Base-by-base conservation (phyloP, 2,329 filamentous ascomycete species). In the Ustulina deusta region DNA sequence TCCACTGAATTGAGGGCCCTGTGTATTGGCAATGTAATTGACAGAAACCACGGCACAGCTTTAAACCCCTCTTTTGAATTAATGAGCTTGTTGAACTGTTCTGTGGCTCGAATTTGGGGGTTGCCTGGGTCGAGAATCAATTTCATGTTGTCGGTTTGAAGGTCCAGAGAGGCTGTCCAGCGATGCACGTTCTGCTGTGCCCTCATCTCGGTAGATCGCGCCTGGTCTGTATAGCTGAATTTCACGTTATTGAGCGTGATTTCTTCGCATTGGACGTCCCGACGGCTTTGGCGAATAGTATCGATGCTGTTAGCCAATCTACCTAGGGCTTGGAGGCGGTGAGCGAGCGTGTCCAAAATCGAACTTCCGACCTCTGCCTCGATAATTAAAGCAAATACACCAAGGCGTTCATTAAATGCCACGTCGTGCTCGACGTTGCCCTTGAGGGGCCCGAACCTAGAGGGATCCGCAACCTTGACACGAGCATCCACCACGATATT, bases 271-370 rank as follows among this genome's bases (percentile, higher is more conserved):
- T 82, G 81, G 40, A 92, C 85, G 59, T 85, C 83, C 17, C 83
- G 83, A 54, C 83, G 81, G 71, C 87, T 83, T 69, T 83, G 81
- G 62, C 88, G 83, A 69, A 94, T 86, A 1, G 90, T 88, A 51
- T 89, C 86, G 29, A 93, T 83, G 74, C 92, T 93, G 49, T 86
- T 86, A 44, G 93, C 89, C 32, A 96, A 84, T 22, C 90, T 87
- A 74, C 92, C 88, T 65, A 96, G 87, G 13, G 89, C 87, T 71
- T 88, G 85, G 52, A 94, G 82, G 32, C 89, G 85, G 58, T 85
- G 82, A 69, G 84, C 82, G 22, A 94, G 82, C n/a, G 83, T 80
- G 3, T 85, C 83, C 3, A 93, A 78, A 15, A 91, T 83, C 0
- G 89, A 83, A 51, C 83, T 81, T 22, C 90, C 90, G 52, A 91